These are phyloP conservation scores for Cinchona pubescens DNA, from an alignment of 257 asterid species.

Conservation along the genomic window DNA sequence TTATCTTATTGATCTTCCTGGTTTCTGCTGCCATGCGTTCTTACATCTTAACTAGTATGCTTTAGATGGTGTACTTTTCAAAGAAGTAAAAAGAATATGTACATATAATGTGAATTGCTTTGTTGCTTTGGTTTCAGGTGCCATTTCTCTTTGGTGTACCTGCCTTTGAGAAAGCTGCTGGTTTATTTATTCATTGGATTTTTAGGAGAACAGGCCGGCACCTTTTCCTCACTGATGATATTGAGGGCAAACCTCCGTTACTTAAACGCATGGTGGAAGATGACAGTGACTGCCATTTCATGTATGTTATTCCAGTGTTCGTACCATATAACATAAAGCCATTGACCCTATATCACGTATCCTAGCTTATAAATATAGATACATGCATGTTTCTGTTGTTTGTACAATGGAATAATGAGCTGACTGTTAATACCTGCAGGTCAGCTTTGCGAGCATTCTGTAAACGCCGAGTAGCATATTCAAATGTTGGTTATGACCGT, in stretches of 20 bases:
- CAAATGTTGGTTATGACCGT: conserved; percentile 94
- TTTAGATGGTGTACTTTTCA: background rate
- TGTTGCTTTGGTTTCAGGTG: conserved; percentile 47
- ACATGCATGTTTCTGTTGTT: background rate
- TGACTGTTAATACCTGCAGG: conserved; percentile 47
- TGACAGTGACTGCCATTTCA: conserved; percentile 48
- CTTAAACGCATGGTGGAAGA: conserved; percentile 85
- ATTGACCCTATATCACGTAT: background rate
- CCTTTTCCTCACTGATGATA: conserved; percentile 84
- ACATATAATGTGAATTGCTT: background rate
- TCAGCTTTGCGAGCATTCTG: conserved; percentile 79
- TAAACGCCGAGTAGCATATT: conserved; percentile 83
- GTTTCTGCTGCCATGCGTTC: background rate
- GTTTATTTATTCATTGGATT: conserved; percentile 77
- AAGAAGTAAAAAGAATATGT: background rate
- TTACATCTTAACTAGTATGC: background rate
- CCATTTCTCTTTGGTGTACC: conserved; percentile 96
- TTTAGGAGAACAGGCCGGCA: conserved; percentile 94
- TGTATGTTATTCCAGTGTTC: conserved; percentile 48
- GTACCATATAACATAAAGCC: conserved; percentile 8
- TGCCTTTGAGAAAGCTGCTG: conserved; percentile 75
- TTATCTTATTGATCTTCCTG: background rate
- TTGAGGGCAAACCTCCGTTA: conserved; percentile 84
- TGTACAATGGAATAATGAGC: conserved; percentile 8
- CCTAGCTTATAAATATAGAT: background rate